phyloP scores from a whole-genome alignment of 176 grass and related monocot species.

The Carex myosuroides region DNA sequence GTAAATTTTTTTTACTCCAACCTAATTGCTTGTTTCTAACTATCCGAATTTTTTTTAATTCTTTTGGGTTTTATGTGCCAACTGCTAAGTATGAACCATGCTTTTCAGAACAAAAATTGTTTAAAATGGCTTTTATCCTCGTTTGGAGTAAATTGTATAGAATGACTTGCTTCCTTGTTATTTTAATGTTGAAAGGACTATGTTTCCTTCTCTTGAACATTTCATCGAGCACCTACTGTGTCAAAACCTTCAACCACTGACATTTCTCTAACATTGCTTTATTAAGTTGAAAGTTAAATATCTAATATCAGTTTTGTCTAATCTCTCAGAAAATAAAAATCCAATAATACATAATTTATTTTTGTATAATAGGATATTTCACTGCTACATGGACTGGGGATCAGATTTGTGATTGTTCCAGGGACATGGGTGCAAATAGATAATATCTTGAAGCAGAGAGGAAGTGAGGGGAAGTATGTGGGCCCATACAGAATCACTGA shows the following conservation, averaged over 20 bases:
- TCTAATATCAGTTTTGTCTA: background rate
- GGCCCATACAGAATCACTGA: slow-evolving; percentile 89
- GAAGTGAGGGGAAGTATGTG: slow-evolving; percentile 67
- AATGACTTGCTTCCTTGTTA: background rate
- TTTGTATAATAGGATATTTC: slow-evolving; percentile 62
- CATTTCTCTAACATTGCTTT: background rate
- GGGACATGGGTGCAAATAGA: slow-evolving; percentile 91
- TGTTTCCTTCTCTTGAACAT: background rate
- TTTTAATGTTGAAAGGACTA: background rate
- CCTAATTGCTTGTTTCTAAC: background rate
- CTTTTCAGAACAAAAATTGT: background rate
- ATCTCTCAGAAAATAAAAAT: background rate
- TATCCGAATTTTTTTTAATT: background rate
- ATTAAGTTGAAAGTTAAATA: background rate
- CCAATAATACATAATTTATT: background rate
- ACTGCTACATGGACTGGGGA: slow-evolving; percentile 89
- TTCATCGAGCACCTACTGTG: background rate
- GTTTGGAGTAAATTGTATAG: background rate
- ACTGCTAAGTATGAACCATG: background rate
- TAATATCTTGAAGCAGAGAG: slow-evolving; percentile 81
- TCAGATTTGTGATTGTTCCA: slow-evolving; percentile 95
- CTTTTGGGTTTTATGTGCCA: background rate
- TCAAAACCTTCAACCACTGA: background rate
- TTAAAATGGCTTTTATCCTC: background rate
- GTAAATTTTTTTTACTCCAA: background rate